Evolutionary conservation across 768 basidiomycete species (phyloP), one percentile per base, ranked within the genome.

Genomic region (Macrolepiota fuliginosa): DNA sequence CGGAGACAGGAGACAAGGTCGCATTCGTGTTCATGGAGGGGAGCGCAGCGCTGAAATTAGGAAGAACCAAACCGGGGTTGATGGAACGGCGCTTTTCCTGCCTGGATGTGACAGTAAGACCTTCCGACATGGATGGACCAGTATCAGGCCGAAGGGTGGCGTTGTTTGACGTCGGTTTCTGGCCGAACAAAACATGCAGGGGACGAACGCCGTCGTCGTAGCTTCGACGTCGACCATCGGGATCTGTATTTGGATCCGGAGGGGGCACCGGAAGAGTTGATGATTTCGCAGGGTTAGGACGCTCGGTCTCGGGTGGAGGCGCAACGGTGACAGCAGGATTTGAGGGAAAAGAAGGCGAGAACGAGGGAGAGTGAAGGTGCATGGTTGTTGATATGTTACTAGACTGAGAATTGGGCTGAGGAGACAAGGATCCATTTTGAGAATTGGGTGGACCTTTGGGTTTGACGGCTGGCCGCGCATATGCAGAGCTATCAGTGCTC

Each of bases 81-180:
- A 83, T 82, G 37, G 82, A 82, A 50, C 79, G 77, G 42, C 80
- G 77, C 66, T 78, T 81, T 39, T 80, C 77, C 39, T 73, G 73
- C 22, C 74, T 71, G 5, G 79, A 75, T 4, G 79, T 77, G 12
- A 74, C 76, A 51, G 71, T 68, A 37, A 79, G 72, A 22, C 72
- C 70, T 24, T 73, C 73, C 29, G 71, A 61, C 11, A 59, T 54
- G 63, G 67, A 12, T 58, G 58, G 25, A 67, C 62, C 37, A 52
- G 58, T 50, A 62, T 64, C 61, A 55, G 62, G 63, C 47, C 47
- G 47, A 49, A 65, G 60, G n/a, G 42, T 36, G 24, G 55, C 27
- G 52, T 57, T 58, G 50, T 62, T 62, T 12, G 64, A 24, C 29
- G 66, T 67, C 37, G 74, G 74, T 45, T 70, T 70, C 50, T 71